A percentile compares a stretch with the other conserved stretches of the same genome.
Conservation (phyloP, 345 rosid genomes). For the Rubroshorea leprosula region DNA sequence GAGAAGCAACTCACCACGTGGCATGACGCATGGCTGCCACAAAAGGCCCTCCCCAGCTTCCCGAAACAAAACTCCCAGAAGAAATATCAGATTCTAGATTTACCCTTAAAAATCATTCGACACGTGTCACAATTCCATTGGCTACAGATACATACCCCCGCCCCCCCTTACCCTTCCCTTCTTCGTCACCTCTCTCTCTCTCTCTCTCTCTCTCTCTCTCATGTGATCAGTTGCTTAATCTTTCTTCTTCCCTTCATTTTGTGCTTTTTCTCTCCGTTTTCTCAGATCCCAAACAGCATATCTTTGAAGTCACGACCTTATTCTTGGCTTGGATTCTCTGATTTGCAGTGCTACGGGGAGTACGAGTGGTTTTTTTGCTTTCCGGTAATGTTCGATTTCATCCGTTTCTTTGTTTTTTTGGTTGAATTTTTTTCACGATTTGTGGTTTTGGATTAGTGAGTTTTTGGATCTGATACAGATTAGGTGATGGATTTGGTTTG, state of each 20-base stretch:
- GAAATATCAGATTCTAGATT: slow-evolving; percentile 11
- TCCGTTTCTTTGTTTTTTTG: background rate
- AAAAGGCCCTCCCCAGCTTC: background rate
- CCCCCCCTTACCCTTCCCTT: slow-evolving; percentile 12
- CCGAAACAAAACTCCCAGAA: background rate
- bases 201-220: slow-evolving; percentile 10
- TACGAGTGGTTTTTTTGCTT: slow-evolving; percentile 10
- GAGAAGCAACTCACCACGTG: slow-evolving; percentile 19
- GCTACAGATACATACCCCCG: too few relatives aligned
- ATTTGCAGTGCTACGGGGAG: slow-evolving; percentile 4
- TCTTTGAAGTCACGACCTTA: background rate
- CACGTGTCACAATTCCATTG: slow-evolving; percentile 27
- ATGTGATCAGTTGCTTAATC: slow-evolving; percentile 31
- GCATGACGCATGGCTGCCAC: slow-evolving; percentile 10
- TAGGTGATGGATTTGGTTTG: background rate
- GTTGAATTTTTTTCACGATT: background rate
- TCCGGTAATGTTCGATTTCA: slow-evolving; percentile 29
- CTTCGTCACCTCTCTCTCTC: too few relatives aligned
- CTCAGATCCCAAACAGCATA: slow-evolving; percentile 27
- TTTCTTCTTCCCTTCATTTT: background rate
- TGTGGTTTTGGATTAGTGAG: slow-evolving; percentile 14
- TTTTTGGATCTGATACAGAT: slow-evolving; percentile 25
- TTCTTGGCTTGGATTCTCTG: slow-evolving; percentile 16
- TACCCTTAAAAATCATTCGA: slow-evolving; percentile 10
- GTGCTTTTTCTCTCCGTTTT: slow-evolving; percentile 11